phyloP scores from a whole-genome alignment of 2,329 filamentous ascomycete genomes.

The Botrytis paeoniae region DNA sequence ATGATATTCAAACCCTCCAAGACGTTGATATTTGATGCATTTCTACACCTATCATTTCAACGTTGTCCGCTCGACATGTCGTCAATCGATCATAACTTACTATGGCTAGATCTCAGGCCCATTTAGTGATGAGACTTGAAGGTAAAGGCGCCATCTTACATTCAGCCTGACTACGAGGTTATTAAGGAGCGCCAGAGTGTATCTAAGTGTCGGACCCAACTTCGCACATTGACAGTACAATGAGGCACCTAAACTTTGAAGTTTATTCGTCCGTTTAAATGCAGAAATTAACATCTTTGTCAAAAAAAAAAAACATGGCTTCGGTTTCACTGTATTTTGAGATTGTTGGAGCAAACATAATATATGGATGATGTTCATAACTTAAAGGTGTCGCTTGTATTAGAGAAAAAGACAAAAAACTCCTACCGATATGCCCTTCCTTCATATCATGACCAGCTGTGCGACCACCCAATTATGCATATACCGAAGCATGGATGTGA shows the following conservation, averaged over 20 bases:
- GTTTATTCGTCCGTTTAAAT: not conserved
- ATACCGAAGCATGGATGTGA: slow-evolving; percentile 1
- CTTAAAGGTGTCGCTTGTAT: not conserved
- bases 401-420: slow-evolving; percentile 3
- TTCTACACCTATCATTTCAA: not conserved
- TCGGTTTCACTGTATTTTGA: not conserved
- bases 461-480: not conserved
- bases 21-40: not conserved
- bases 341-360: not conserved
- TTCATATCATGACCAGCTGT: not conserved
- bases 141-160: not conserved
- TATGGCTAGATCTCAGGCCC: too few species aligned
- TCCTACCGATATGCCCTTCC: not conserved
- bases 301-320: not conserved
- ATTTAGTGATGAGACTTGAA: not conserved
- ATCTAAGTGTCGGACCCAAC: not conserved
- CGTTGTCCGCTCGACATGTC: not conserved
- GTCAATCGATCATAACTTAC: not conserved
- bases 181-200: not conserved
- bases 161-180: too few species aligned
- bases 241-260: not conserved
- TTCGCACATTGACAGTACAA: not conserved
- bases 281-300: not conserved
- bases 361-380: not conserved
- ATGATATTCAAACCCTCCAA: too few species aligned